Evolutionary conservation across 176 grass and related monocot species (phyloP).

Genomic region (Puccinellia tenuiflora): DNA sequence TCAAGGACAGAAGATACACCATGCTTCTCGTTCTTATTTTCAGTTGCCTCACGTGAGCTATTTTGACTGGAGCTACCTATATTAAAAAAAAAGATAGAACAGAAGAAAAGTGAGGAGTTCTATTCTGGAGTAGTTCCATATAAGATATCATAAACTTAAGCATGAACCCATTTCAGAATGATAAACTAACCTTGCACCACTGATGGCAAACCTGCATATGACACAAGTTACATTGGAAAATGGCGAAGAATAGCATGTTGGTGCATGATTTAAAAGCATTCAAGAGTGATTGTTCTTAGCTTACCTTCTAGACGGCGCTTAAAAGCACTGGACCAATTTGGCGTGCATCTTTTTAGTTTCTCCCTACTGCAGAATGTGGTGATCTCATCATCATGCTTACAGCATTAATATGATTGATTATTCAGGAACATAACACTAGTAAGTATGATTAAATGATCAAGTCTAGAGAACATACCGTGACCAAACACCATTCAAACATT

Average conservation of each 20-base stretch:
- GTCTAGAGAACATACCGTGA: not conserved
- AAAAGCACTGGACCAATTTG: not conserved
- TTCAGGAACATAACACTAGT: not conserved
- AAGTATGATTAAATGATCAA: not conserved
- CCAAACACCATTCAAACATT: not conserved
- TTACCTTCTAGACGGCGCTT: not conserved
- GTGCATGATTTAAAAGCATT: not conserved
- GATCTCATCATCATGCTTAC: not conserved
- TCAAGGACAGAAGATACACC: not conserved
- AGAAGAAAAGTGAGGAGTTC: not conserved
- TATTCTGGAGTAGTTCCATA: not conserved
- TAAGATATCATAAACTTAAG: not conserved
- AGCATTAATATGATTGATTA: not conserved
- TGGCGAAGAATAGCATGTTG: not conserved
- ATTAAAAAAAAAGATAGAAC: not conserved
- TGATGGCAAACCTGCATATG: not conserved
- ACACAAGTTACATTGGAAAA: not conserved
- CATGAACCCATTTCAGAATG: not conserved
- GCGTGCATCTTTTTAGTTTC: not conserved
- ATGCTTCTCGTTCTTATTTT: not conserved
- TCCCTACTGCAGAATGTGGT: not conserved
- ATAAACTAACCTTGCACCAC: not conserved
- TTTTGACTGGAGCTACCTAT: not conserved
- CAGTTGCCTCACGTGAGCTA: not conserved
- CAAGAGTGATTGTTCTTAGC: not conserved